Conservation (phyloP, 768 basidiomycete genomes). For the Lyophyllum decastes region DNA sequence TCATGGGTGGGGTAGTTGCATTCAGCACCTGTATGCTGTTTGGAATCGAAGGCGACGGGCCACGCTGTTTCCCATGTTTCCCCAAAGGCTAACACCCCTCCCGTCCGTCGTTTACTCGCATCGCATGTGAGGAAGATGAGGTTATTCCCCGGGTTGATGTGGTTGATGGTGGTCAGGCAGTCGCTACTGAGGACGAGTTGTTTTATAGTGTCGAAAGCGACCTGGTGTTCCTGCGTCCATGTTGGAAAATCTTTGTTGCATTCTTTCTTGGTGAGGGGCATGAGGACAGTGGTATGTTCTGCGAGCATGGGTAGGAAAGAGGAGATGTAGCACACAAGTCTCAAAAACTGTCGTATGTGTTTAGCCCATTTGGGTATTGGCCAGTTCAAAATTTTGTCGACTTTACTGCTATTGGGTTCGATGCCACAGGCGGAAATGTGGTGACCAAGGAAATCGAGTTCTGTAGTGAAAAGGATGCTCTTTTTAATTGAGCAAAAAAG, state of each 20-base stretch:
- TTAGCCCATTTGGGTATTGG: slow-evolving; percentile 16
- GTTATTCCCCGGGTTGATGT: neutral
- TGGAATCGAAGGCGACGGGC: neutral
- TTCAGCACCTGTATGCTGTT: neutral
- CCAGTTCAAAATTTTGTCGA: slow-evolving; percentile 29
- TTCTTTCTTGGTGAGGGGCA: neutral
- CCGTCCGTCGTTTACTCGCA: neutral
- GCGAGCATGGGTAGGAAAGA: slow-evolving; percentile 12
- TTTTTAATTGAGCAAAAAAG: neutral
- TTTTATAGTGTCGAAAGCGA: neutral
- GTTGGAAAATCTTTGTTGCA: neutral
- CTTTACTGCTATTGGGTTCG: slow-evolving; percentile 19
- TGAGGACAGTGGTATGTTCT: neutral
- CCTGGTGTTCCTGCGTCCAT: neutral
- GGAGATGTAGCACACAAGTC: slow-evolving; percentile 17
- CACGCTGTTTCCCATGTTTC: neutral
- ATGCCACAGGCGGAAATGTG: slow-evolving; percentile 37
- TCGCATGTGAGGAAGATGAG: neutral
- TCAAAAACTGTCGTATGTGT: slow-evolving; percentile 16
- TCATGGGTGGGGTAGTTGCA: neutral
- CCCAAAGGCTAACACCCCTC: neutral
- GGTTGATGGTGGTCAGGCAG: neutral
- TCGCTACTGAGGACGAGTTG: neutral
- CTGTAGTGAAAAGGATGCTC: neutral
- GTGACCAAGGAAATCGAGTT: slow-evolving; percentile 34